Base-by-base conservation (phyloP, 108 stramenopile species). In the Fragilaria radians region DNA sequence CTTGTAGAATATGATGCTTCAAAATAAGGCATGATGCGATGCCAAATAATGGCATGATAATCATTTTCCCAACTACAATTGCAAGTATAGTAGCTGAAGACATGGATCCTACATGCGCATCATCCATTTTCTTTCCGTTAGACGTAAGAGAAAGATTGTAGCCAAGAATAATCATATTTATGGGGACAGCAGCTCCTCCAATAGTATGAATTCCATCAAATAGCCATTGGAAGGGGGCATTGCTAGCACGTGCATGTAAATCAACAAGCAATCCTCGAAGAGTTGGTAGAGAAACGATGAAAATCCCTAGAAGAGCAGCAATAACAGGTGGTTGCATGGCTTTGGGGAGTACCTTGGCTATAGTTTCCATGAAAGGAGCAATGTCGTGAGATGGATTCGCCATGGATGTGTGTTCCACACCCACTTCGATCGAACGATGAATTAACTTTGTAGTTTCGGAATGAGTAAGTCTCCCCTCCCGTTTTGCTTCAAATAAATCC, bases 131-230 rank as follows among this genome's bases (percentile, higher is more conserved):
- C 1, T 59, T 57, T 27, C 17, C 4, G n/a, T 27, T 9, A 17
- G 46, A 77, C 2, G 77, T 73, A 5, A 76, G 70, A 19, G 81
- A 80, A 5, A 93, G 76, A 67, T 87, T 88, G 33, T 77, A 78
- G 19, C 92, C 92, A 24, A 93, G 59, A 55, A 93, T 93, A 9
- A 82, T 80, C 92, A 93, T 93, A 36, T 93, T 93, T 49, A 93
- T 82, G 7, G 92, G 92, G 5, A 93, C 92, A 0, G 92, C 92
- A 2, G 92, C 65, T 62, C 82, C 64, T 9, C 92, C 88, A 14
- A 89, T 79, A 18, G 72, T 46, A 65, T 86, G 79, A 32, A 93
- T 52, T 28, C 86, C 92, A 61, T 93, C 88, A 80, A 86, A 93
- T 54, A 89, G 60, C 86, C 88, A 93, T 61, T 93, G 64, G 60